Evolutionary conservation across 2,329 filamentous ascomycete species (phyloP).

Genomic region (Daldinia eschscholtzii): DNA sequence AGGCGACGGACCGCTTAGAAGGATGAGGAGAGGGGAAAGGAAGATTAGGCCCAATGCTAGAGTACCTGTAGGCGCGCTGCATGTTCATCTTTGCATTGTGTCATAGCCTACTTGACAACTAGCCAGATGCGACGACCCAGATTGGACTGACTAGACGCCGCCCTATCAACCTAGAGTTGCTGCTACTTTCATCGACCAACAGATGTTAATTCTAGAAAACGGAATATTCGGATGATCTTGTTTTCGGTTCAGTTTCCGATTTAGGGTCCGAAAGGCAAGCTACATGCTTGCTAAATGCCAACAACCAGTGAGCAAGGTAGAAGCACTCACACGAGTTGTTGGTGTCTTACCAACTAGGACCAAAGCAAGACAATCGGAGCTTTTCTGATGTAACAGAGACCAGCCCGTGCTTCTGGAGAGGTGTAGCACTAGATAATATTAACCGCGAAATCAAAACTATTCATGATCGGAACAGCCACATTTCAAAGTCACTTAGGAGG

Average conservation of each 20-base stretch:
- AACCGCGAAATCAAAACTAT: neutral
- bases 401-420: neutral
- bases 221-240: conserved; percentile 1
- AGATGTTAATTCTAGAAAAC: conserved; percentile 5
- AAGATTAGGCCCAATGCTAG: conserved; percentile 22
- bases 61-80: conserved; percentile 31
- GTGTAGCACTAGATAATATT: neutral
- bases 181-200: conserved; percentile 20
- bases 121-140: conserved; percentile 9
- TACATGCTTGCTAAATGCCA: conserved; percentile 7
- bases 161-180: conserved; percentile 2
- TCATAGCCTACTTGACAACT: conserved; percentile 22
- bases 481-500: neutral
- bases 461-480: conserved; percentile 14
- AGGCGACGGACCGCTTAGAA: conserved; percentile 1
- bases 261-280: conserved; percentile 8
- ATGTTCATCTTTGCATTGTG: conserved; percentile 32
- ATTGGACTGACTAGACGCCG: conserved; percentile 33
- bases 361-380: neutral
- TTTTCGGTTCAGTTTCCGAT: conserved; percentile 8
- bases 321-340: conserved; percentile 1
- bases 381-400: conserved; percentile 11
- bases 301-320: conserved; percentile 6
- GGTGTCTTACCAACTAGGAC: conserved; percentile 11
- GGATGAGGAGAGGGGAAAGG: neutral